A percentile compares a stretch with the other conserved stretches of the same genome.
Conservation (phyloP, 2,329 filamentous ascomycete genomes). For the Thielaviopsis euricoi region DNA sequence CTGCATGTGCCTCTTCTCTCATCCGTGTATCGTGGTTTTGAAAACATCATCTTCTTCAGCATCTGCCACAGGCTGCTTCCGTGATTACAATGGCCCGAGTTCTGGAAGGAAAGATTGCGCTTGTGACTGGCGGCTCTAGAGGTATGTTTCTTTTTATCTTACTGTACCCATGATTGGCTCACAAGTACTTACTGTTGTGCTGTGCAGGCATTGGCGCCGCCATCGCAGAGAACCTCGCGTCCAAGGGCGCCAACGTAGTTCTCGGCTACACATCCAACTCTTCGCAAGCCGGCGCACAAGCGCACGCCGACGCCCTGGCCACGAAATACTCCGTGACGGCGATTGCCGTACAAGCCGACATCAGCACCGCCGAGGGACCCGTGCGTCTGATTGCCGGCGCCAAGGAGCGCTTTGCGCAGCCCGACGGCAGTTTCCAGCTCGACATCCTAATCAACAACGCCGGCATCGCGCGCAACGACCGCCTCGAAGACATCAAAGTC, state of each 20-base stretch:
- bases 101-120: conserved; percentile 60
- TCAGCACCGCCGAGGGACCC: conserved; percentile 45
- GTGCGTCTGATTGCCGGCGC: conserved; percentile 40
- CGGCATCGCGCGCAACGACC: conserved; percentile 50
- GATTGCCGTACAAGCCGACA: conserved; percentile 52
- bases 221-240: conserved; percentile 51
- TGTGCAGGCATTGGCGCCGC: conserved; percentile 53
- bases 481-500: conserved; percentile 42
- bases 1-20: too few relatives aligned
- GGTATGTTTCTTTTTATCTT: conserved; percentile 31
- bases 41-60: neutral
- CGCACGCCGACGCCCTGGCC: conserved; percentile 46
- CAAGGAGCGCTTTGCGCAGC: conserved; percentile 38
- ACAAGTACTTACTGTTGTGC: neutral
- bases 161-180: neutral
- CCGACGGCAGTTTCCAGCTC: conserved; percentile 40
- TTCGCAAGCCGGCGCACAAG: conserved; percentile 28
- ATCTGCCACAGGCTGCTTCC: too few relatives aligned
- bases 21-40: conserved; percentile 1
- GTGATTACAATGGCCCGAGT: conserved; percentile 21
- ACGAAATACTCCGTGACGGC: conserved; percentile 41
- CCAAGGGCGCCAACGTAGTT: conserved; percentile 52
- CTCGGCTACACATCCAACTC: conserved; percentile 47
- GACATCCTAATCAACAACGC: conserved; percentile 85
- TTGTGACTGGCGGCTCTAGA: conserved; percentile 65